Conservation (phyloP, 371 early-diverging fungal species). For the Circinella minor region DNA sequence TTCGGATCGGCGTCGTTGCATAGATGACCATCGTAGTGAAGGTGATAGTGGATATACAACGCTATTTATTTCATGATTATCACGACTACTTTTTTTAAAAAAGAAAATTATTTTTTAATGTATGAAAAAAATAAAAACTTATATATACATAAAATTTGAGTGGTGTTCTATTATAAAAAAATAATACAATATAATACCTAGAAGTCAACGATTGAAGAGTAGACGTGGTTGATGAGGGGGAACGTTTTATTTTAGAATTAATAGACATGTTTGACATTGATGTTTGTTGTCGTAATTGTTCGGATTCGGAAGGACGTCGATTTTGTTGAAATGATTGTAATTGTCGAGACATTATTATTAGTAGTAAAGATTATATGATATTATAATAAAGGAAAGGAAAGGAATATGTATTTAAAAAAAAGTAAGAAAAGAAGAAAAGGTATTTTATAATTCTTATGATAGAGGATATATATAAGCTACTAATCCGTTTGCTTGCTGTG, state of each 20-base stretch:
- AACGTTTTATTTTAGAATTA: constrained; percentile 4
- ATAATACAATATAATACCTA: background rate
- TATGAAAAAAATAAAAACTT: background rate
- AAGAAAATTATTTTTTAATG: too few relatives aligned
- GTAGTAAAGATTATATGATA: background rate
- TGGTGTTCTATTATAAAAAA: background rate
- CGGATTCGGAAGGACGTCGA: background rate
- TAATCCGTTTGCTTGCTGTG: background rate
- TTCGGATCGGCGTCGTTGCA: constrained; percentile 2
- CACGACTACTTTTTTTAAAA: background rate
- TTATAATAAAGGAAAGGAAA: background rate
- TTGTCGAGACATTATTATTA: background rate
- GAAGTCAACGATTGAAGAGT: background rate
- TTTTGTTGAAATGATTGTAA: background rate
- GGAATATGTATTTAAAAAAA: background rate
- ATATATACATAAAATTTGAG: background rate
- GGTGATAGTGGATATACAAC: background rate
- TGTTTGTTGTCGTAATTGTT: background rate
- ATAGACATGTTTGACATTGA: background rate
- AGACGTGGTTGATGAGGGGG: background rate
- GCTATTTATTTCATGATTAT: background rate
- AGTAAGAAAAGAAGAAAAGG: background rate
- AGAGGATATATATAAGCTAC: too few relatives aligned
- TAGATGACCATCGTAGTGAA: background rate
- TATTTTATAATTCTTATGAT: background rate